Evolutionary conservation across 1,284 basidiomycete species (phyloP).

Genomic region (Fomitiporia mediterranea): DNA sequence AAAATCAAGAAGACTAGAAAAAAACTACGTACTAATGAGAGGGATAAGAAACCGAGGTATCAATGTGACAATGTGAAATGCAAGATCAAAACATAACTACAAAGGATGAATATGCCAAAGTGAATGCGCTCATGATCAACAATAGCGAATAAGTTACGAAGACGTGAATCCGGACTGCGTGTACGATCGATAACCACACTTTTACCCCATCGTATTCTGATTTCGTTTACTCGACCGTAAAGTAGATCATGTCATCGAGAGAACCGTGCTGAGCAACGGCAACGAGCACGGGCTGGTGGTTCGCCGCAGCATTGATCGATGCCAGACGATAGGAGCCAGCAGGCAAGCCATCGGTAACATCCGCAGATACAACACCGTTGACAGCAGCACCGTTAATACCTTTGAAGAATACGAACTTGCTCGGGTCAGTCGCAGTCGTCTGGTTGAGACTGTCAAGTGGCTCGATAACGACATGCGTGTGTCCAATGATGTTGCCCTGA

Average conservation of each 20-base stretch:
- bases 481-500: slow-evolving; percentile 51
- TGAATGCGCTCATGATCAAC: slow-evolving; percentile 6
- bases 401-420: slow-evolving; percentile 65
- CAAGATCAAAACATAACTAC: not conserved
- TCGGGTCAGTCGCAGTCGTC: slow-evolving; percentile 52
- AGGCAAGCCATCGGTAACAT: slow-evolving; percentile 55
- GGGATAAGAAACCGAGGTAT: not conserved
- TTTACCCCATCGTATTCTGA: not conserved
- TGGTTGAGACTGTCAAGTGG: slow-evolving; percentile 45
- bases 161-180: not conserved
- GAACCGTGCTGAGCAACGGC: slow-evolving; percentile 55
- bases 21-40: not conserved
- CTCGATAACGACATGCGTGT: slow-evolving; percentile 65
- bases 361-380: slow-evolving; percentile 48
- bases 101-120: not conserved
- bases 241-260: slow-evolving; percentile 61
- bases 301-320: slow-evolving; percentile 47
- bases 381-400: slow-evolving; percentile 47
- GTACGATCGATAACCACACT: no score
- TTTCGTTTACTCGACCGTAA: slow-evolving; percentile 35
- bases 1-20: not conserved
- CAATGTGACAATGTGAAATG: not conserved
- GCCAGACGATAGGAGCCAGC: slow-evolving; percentile 54
- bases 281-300: slow-evolving; percentile 57
- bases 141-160: slow-evolving; percentile 1